Percentiles rank a stretch among this genome's conserved stretches.
These are phyloP conservation scores for Diutina rugosa DNA, from an alignment of 1,139 yeast species.

Conservation along the genomic window DNA sequence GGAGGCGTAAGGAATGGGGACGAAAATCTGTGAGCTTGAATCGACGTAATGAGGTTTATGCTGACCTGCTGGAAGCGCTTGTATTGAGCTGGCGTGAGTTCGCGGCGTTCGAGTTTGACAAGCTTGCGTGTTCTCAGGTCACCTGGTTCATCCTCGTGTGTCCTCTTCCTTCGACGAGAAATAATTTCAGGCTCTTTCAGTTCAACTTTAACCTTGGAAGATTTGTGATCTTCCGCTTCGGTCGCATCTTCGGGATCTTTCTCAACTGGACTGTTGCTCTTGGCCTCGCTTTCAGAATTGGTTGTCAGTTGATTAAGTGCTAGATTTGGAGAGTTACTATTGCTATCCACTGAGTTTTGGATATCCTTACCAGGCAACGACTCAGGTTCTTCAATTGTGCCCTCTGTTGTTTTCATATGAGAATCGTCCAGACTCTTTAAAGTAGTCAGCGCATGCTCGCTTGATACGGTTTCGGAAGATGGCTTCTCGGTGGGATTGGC, in stretches of 20 bases:
- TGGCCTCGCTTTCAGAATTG: neutral
- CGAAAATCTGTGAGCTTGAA: conserved; percentile 61
- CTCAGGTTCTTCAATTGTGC: neutral
- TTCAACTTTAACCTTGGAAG: neutral
- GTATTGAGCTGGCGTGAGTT: conserved; percentile 5
- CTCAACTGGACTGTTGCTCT: conserved; percentile 4
- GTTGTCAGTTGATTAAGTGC: neutral
- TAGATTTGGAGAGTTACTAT: neutral
- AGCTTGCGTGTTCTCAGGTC: neutral
- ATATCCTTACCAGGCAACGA: neutral
- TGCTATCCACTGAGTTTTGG: neutral
- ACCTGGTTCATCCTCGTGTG: neutral
- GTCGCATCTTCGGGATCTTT: conserved; percentile 6
- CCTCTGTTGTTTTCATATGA: no score
- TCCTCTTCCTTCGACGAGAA: neutral
- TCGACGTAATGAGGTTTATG: conserved; percentile 45
- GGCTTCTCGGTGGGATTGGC: no score
- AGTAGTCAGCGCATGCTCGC: no score
- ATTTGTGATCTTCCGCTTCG: neutral
- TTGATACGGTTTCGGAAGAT: no score
- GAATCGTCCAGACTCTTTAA: no score
- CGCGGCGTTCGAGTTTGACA: neutral
- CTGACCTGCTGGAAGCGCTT: conserved; percentile 45
- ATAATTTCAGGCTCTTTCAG: neutral
- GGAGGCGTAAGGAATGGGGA: conserved; percentile 68